Base-by-base conservation (phyloP, 768 basidiomycete species). In the Sutorius australiensis region DNA sequence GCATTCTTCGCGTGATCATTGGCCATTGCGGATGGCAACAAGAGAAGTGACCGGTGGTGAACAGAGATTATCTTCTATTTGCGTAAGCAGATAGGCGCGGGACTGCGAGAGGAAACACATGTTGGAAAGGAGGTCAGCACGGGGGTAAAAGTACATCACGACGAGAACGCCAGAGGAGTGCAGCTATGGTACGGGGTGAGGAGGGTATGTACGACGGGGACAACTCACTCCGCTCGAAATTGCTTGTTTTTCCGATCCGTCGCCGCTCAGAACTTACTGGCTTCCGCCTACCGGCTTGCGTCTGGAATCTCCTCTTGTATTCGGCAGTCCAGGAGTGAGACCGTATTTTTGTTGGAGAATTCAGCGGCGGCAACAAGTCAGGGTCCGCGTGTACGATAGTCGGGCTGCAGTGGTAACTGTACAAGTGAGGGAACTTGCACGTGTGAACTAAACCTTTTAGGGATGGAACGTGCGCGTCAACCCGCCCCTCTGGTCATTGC, bases 221-320 rank as follows among this genome's bases (percentile, higher is more conserved):
- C 12, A 55, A 71, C 68, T 69, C 68, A 69, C 68, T 69, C 68
- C 68, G 68, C 68, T 61, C 70, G 59, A 69, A 69, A 70, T 65
- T 66, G 69, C 69, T 59, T 50, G 55, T 56, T 67, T 67, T 67
- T 71, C 67, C 67, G 67, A 68, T 69, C 60, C 60, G 68, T 62
- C 68, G 69, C 69, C 69, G 68, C 68, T 70, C 68, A 68, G 68
- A 69, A 69, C 61, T 61, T 31, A 43, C 42, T 40, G 34, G 46
- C 46, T 51, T 61, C 57, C 56, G 45, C 50, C 44, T 46, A 42
- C 46, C 58, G 49, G 60, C 60, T 54, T 46, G 46, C 9, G 40
- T 48, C 39, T 47, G 51, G 42, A 49, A 32, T 34, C 46, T 45
- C 48, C 54, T 48, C 45, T 54, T 36, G 61, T 48, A 43, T 48